Conservation (phyloP, 495 filamentous ascomycete genomes). For the Penicillium cosmopolitanum region DNA sequence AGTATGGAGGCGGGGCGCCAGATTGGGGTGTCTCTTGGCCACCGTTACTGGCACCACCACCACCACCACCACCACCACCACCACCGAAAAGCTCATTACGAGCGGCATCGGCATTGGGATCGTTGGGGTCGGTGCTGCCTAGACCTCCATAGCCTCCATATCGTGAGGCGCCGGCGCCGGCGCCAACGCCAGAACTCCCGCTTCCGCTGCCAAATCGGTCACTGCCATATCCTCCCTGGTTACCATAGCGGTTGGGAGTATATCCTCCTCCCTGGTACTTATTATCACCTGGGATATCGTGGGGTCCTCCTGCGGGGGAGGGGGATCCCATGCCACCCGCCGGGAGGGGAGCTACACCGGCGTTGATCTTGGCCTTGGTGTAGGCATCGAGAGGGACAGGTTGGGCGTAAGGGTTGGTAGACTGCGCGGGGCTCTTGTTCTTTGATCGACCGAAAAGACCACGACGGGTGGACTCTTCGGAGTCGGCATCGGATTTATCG, state of each 20-base stretch:
- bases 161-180: constrained; percentile 36
- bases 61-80: constrained; percentile 18
- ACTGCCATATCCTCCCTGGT: constrained; percentile 65
- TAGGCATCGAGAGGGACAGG: constrained; percentile 63
- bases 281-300: constrained; percentile 51
- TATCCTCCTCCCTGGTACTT: constrained; percentile 52
- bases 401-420: constrained; percentile 70
- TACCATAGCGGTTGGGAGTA: constrained; percentile 64
- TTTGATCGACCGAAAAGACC: constrained; percentile 65
- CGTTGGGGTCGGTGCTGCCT: constrained; percentile 58
- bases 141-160: constrained; percentile 76
- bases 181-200: constrained; percentile 30
- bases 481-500: constrained; percentile 62
- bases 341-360: constrained; percentile 46
- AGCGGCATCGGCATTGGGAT: constrained; percentile 52
- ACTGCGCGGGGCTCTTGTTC: constrained; percentile 59
- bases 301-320: constrained; percentile 26
- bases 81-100: constrained; percentile 67
- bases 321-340: constrained; percentile 26
- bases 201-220: constrained; percentile 58
- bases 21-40: constrained; percentile 44
- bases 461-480: constrained; percentile 60
- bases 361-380: constrained; percentile 59
- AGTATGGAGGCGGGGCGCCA: constrained; percentile 49
- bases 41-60: constrained; percentile 55